These are phyloP conservation scores for Candida verbasci DNA, from an alignment of 805 yeast species.

Conservation along the genomic window DNA sequence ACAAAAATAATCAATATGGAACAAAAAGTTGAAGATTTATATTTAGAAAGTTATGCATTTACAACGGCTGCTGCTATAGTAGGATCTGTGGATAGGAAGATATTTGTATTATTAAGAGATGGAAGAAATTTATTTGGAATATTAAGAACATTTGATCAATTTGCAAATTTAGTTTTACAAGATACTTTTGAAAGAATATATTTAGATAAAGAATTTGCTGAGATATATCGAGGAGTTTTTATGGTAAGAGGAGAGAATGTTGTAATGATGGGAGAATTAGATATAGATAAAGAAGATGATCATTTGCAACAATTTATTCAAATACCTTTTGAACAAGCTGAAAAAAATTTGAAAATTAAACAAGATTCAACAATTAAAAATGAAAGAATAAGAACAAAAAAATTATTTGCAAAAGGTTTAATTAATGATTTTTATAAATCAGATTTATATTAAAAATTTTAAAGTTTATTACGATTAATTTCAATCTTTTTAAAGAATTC, in stretches of 20 bases:
- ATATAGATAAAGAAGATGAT: constrained; percentile 77
- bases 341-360: constrained; percentile 30
- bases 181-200: constrained; percentile 86
- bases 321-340: constrained; percentile 62
- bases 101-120: constrained; percentile 82
- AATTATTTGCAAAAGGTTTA: constrained; percentile 49
- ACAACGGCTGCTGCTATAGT: constrained; percentile 89
- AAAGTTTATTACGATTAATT: constrained; percentile 11
- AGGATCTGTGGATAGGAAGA: constrained; percentile 78
- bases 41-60: constrained; percentile 75
- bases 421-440: constrained; percentile 53
- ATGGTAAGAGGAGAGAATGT: constrained; percentile 96
- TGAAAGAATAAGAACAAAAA: constrained; percentile 45
- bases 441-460: constrained; percentile 43
- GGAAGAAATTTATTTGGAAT: constrained; percentile 87
- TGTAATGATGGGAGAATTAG: constrained; percentile 89
- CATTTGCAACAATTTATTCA: constrained; percentile 54
- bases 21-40: constrained; percentile 50
- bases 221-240: constrained; percentile 72
- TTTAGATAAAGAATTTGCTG: constrained; percentile 57
- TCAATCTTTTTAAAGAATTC: constrained; percentile 25
- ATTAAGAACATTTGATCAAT: constrained; percentile 92
- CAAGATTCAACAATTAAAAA: constrained; percentile 30
- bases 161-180: constrained; percentile 87
- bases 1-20: constrained; percentile 14